These are phyloP conservation scores for Dichotomocladium elegans DNA, from an alignment of 371 early-diverging fungal species.

Conservation along the genomic window DNA sequence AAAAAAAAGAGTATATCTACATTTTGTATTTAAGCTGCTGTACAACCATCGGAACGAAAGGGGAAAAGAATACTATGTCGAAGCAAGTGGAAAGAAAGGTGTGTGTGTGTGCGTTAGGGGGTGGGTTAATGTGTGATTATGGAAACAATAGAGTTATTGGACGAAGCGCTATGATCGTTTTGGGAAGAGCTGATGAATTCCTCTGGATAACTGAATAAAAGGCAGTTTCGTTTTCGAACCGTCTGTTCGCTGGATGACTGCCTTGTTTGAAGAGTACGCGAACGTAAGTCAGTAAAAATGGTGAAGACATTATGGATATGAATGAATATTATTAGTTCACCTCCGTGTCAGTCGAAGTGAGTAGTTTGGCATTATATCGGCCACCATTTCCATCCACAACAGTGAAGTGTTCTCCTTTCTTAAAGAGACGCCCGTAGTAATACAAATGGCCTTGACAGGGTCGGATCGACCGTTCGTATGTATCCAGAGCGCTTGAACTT, in stretches of 20 bases:
- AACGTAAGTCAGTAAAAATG: not conserved
- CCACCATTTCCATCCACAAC: constrained; percentile 26
- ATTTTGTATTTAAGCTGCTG: no score
- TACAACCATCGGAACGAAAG: no score
- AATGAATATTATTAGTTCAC: not conserved
- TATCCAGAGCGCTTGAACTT: no score
- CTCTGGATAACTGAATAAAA: constrained; percentile 14
- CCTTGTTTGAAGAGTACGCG: constrained; percentile 8
- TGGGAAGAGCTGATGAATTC: constrained; percentile 22
- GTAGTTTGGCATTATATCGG: constrained; percentile 22
- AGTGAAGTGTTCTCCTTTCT: constrained; percentile 22
- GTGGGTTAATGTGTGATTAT: not conserved
- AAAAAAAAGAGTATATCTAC: no score
- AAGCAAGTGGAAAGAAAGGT: no score
- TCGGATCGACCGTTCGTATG: no score
- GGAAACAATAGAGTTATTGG: constrained; percentile 5
- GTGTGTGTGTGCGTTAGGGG: not conserved
- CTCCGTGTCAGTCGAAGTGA: constrained; percentile 20
- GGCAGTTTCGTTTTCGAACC: constrained; percentile 25
- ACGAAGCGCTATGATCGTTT: constrained; percentile 14
- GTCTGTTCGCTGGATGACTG: constrained; percentile 23
- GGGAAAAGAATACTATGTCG: no score
- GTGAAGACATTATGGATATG: not conserved
- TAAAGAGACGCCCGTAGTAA: constrained; percentile 19
- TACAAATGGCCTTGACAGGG: constrained; percentile 19